phyloP scores from a whole-genome alignment of 331 rosid species.

The Phaseolus coccineus region DNA sequence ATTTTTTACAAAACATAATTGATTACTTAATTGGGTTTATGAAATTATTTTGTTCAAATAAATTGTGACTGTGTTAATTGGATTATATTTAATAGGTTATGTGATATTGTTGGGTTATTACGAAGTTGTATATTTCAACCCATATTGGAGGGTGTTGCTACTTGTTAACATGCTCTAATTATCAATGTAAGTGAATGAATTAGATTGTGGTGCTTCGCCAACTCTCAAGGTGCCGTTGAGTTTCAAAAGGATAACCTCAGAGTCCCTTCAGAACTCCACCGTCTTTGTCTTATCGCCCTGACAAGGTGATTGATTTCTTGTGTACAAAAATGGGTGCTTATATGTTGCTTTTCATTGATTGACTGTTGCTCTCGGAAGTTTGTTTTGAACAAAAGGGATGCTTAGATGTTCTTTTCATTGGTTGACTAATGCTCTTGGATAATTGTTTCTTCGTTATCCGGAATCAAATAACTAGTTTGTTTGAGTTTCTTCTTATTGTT shows the following conservation, averaged over 20 bases:
- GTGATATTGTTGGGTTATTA: no score
- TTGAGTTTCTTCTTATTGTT: slow-evolving; percentile 41
- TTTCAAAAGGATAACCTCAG: slow-evolving; percentile 60
- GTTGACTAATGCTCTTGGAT: no score
- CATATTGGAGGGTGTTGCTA: background rate
- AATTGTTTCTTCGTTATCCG: background rate
- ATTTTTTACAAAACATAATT: no score
- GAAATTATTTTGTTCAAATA: no score
- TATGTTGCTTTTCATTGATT: slow-evolving; percentile 22
- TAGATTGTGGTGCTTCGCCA: slow-evolving; percentile 49
- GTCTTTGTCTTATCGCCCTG: slow-evolving; percentile 68
- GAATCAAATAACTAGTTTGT: slow-evolving; percentile 17
- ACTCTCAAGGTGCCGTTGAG: slow-evolving; percentile 54
- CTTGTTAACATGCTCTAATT: background rate
- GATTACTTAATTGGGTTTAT: no score
- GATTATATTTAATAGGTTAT: no score
- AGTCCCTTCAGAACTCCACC: slow-evolving; percentile 96
- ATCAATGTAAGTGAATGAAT: background rate
- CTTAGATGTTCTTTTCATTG: slow-evolving; percentile 2
- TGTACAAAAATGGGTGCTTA: slow-evolving; percentile 5
- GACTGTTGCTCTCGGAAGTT: background rate
- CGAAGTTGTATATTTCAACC: background rate
- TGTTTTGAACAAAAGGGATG: slow-evolving; percentile 2
- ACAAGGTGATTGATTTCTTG: slow-evolving; percentile 62
- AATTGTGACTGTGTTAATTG: no score